Evolutionary conservation across 208 protist species (phyloP).

Genomic region (Blechomonas ayalai): DNA sequence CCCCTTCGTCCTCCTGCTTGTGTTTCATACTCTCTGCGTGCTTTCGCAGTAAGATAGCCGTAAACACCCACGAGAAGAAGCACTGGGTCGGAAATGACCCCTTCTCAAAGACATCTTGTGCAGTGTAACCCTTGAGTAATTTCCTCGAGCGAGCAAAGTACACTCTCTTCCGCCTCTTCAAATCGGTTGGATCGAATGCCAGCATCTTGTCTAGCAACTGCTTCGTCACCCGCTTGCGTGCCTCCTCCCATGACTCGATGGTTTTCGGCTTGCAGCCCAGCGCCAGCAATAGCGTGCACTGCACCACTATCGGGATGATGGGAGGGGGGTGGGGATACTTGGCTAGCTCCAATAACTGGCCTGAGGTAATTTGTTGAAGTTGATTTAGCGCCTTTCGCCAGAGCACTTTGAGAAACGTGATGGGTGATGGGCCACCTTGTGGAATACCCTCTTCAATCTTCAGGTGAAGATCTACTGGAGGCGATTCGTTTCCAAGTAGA

Average conservation of each 20-base stretch:
- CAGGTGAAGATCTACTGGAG: conserved; percentile 7
- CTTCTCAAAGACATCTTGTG: conserved; percentile 41
- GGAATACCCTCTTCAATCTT: conserved; percentile 39
- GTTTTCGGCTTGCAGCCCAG: conserved; percentile 43
- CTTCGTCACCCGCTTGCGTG: conserved; percentile 28
- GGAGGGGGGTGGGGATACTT: conserved; percentile 46
- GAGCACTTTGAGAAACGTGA: conserved; percentile 41
- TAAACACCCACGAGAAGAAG: conserved; percentile 55
- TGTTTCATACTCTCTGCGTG: conserved; percentile 4
- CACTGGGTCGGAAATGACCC: conserved; percentile 44
- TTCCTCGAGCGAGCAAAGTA: conserved; percentile 49
- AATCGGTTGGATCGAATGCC: conserved; percentile 41
- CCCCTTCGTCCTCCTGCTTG: neutral
- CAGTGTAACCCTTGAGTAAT: conserved; percentile 37
- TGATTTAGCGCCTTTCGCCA: conserved; percentile 24
- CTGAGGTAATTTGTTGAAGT: conserved; percentile 26
- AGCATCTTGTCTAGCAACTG: conserved; percentile 40
- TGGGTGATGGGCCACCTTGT: conserved; percentile 1
- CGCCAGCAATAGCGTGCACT: conserved; percentile 33
- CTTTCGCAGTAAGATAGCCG: conserved; percentile 34
- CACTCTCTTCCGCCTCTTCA: conserved; percentile 15
- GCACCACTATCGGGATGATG: conserved; percentile 38
- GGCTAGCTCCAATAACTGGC: conserved; percentile 45
- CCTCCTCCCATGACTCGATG: conserved; percentile 39
- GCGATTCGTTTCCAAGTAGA: conserved; percentile 13